These are phyloP conservation scores for Coemansia guatemalensis DNA, from an alignment of 192 early-diverging fungal genomes.

Conservation along the genomic window DNA sequence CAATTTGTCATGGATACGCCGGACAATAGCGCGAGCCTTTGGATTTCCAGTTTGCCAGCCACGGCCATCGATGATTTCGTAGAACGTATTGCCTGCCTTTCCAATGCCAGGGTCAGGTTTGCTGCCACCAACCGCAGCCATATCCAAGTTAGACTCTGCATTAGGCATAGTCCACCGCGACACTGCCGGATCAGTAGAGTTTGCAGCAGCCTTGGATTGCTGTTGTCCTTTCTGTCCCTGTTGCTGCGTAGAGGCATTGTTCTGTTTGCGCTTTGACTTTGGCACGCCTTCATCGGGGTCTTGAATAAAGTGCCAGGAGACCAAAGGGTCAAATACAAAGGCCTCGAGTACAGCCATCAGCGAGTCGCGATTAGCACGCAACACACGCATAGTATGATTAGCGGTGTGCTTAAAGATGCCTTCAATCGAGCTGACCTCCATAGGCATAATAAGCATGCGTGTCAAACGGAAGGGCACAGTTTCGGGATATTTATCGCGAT, in stretches of 20 bases:
- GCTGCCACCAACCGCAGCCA: slow-evolving; percentile 19
- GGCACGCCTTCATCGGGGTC: background rate
- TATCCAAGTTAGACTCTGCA: slow-evolving; percentile 3
- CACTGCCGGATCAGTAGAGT: background rate
- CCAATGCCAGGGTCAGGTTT: slow-evolving; percentile 13
- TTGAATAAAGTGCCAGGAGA: slow-evolving; percentile 28
- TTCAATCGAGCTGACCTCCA: slow-evolving; percentile 97
- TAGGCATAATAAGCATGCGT: slow-evolving; percentile 95
- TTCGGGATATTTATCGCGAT: slow-evolving; percentile 96
- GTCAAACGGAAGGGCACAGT: slow-evolving; percentile 98
- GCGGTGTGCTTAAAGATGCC: slow-evolving; percentile 95
- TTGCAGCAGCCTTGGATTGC: slow-evolving; percentile 4
- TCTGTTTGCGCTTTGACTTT: background rate
- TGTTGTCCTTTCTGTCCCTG: background rate
- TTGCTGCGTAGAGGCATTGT: slow-evolving; percentile 1
- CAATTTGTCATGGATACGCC: slow-evolving; percentile 93
- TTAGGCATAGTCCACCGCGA: slow-evolving; percentile 9
- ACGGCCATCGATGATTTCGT: slow-evolving; percentile 26
- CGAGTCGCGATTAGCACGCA: slow-evolving; percentile 94
- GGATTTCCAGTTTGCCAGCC: slow-evolving; percentile 63
- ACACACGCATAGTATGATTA: slow-evolving; percentile 93
- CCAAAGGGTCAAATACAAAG: slow-evolving; percentile 92
- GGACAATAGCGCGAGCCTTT: slow-evolving; percentile 82
- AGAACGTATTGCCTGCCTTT: slow-evolving; percentile 6
- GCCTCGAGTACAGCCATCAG: slow-evolving; percentile 99